These are phyloP conservation scores for Alloteropsis angusta DNA, from an alignment of 202 grass and related monocot species.

Conservation along the genomic window DNA sequence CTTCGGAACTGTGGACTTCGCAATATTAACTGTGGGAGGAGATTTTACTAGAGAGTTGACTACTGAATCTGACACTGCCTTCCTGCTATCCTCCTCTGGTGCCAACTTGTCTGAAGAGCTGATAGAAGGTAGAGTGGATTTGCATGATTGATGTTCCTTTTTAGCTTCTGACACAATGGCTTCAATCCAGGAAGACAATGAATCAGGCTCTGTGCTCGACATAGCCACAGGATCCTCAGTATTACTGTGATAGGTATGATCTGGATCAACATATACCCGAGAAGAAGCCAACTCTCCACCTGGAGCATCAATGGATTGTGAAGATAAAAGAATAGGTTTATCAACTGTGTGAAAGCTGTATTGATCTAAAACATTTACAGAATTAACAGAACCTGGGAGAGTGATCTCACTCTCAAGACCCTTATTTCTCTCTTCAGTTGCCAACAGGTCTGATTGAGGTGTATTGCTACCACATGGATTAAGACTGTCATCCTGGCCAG, in stretches of 20 bases:
- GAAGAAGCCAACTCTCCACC: constrained; percentile 27
- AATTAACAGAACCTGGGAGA: constrained; percentile 17
- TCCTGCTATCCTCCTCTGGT: constrained; percentile 18
- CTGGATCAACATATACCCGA: constrained; percentile 23
- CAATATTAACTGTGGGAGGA: constrained; percentile 10
- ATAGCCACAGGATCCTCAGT: constrained; percentile 15
- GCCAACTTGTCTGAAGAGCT: constrained; percentile 20
- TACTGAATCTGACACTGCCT: constrained; percentile 23
- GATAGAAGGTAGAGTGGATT: constrained; percentile 16
- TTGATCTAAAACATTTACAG: constrained; percentile 28
- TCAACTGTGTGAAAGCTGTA: neutral
- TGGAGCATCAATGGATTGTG: constrained; percentile 27
- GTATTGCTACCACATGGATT: constrained; percentile 9
- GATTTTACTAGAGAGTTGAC: constrained; percentile 14
- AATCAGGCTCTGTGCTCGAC: constrained; percentile 22
- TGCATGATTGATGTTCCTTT: constrained; percentile 23
- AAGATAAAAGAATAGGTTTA: constrained; percentile 27
- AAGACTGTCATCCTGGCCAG: constrained; percentile 29
- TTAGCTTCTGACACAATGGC: constrained; percentile 38
- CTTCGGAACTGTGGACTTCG: constrained; percentile 23
- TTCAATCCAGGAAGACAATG: constrained; percentile 29
- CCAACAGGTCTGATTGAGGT: constrained; percentile 21
- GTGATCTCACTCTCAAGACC: constrained; percentile 6
- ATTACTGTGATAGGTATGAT: constrained; percentile 22
- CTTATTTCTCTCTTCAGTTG: constrained; percentile 8